Evolutionary conservation across 164 flowering plant genomes (phyloP).

Genomic region (Nelumbo lutea): DNA sequence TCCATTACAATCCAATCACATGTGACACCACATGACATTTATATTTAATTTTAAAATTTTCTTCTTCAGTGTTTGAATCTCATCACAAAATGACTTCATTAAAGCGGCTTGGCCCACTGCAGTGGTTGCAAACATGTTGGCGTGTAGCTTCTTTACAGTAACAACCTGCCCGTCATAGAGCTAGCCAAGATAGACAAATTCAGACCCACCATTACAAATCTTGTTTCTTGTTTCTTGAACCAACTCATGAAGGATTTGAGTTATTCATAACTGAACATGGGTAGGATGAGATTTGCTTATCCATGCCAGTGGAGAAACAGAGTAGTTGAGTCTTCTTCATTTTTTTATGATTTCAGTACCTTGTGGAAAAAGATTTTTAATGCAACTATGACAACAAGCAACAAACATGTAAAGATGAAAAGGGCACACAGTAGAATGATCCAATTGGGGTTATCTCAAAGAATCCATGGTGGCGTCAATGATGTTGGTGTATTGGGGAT

Average conservation of each 20-base stretch:
- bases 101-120: slow-evolving; percentile 29
- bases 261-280: slow-evolving; percentile 81
- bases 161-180: slow-evolving; percentile 52
- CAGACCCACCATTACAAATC: slow-evolving; percentile 93
- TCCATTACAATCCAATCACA: no score
- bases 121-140: slow-evolving; percentile 24
- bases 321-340: slow-evolving; percentile 59
- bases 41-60: no score
- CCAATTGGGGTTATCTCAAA: slow-evolving; percentile 1
- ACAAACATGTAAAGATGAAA: not conserved
- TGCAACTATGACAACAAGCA: not conserved
- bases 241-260: slow-evolving; percentile 62
- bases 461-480: not conserved
- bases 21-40: no score
- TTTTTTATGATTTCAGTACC: slow-evolving; percentile 6
- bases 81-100: slow-evolving; percentile 74
- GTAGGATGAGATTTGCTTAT: slow-evolving; percentile 64
- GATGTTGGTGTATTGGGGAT: not conserved
- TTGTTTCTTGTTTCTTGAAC: slow-evolving; percentile 66
- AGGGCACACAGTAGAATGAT: slow-evolving; percentile 1
- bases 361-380: slow-evolving; percentile 23
- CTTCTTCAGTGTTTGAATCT: slow-evolving; percentile 50
- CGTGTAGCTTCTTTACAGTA: slow-evolving; percentile 77
- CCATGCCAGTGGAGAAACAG: slow-evolving; percentile 57
- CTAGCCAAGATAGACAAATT: slow-evolving; percentile 71